Evolutionary conservation across 768 basidiomycete genomes (phyloP), one percentile per base, ranked within the genome.

Genomic region (Russula olivacea): DNA sequence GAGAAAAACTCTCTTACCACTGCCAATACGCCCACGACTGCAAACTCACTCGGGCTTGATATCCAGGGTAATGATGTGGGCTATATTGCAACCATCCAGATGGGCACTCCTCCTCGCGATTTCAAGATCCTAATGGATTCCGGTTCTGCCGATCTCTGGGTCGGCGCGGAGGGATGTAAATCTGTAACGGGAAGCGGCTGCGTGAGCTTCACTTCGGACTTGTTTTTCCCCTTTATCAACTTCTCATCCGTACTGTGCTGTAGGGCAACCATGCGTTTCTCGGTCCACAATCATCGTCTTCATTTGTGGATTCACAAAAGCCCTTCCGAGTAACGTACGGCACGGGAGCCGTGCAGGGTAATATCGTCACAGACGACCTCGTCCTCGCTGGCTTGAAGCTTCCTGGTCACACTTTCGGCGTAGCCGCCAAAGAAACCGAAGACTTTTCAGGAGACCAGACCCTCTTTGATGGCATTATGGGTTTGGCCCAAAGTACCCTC

Each of bases 401-500:
- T 43, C 70, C 70, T 5, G 76, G 68, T 4, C 88, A 90, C 72
- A 81, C 78, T 0, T 91, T 93, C 64, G 91, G 91, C 58, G 84
- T 85, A 23, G 81, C 88, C 8, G 74, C 72, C 2, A 43, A 67
- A 14, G 91, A 92, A 72, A 83, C 80, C 54, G 68, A 72, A 0
- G 83, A 90, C 38, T 91, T 93, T 74, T 76, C 83, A 15, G 69
- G 70, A 41, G 64, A 78, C 66, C 57, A 64, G 1, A 77, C 78
- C 45, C 76, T 81, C 1, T 89, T 88, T 65, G 87, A 90, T 70
- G 88, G 90, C 17, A 72, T 92, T 41, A 87, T 91, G 84, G 89
- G 90, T 40, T 78, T 89, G 53, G 90, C 87, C 7, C 78, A 86
- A 75, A 87, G 86, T 55, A 74, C 71, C 8, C 77, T 93, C 57